Evolutionary conservation across 2,329 filamentous ascomycete genomes (phyloP).

Genomic region (Blumeria graminis): DNA sequence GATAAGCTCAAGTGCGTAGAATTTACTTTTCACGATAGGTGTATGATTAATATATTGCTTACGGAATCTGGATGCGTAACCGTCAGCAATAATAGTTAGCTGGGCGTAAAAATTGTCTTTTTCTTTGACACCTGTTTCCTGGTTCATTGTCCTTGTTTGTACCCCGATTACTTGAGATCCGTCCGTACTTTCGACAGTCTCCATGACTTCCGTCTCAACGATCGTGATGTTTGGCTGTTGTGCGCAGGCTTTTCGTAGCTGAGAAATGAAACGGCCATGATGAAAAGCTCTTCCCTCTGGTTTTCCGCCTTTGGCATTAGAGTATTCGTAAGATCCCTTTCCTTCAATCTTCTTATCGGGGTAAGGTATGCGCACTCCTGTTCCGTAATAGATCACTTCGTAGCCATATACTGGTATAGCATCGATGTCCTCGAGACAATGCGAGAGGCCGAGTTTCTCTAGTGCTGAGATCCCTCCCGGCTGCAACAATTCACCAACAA

Average conservation of each 20-base stretch:
- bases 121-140: constrained; percentile 28
- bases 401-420: constrained; percentile 65
- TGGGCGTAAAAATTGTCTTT: constrained; percentile 68
- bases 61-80: constrained; percentile 79
- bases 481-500: constrained; percentile 86
- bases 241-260: constrained; percentile 52
- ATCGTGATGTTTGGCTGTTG: constrained; percentile 65
- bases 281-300: constrained; percentile 69
- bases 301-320: constrained; percentile 17
- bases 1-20: constrained; percentile 81
- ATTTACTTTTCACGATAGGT: constrained; percentile 59
- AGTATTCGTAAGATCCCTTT: constrained; percentile 7
- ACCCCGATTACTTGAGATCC: constrained; percentile 62
- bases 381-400: constrained; percentile 59
- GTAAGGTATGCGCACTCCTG: constrained; percentile 55
- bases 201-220: constrained; percentile 68
- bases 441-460: constrained; percentile 50
- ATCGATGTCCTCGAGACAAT: constrained; percentile 77
- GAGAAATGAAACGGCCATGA: constrained; percentile 77
- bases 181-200: constrained; percentile 45
- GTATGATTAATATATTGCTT: constrained; percentile 45
- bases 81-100: constrained; percentile 75
- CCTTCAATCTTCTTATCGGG: constrained; percentile 22
- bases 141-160: constrained; percentile 40
- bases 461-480: constrained; percentile 72